Base-by-base conservation (phyloP, 176 grass and related monocot species). In the Microstegium vimineum region DNA sequence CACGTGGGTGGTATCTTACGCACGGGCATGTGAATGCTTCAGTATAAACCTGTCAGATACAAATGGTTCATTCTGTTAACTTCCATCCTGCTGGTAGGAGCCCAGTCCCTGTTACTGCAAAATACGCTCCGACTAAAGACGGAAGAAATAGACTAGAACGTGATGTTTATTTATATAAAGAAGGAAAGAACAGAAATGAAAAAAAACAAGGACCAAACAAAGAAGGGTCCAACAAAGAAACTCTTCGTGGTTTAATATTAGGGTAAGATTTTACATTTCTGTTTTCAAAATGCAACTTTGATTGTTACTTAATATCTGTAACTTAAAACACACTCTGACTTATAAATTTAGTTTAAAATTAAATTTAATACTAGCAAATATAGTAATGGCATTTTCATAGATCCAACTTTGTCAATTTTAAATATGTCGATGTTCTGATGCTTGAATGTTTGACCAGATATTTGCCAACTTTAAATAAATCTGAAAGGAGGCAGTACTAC, bases 21-120 rank as follows among this genome's bases (percentile, higher is more conserved):
- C 94, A 94, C 0, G 92, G 88, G 54, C 94, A 97, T 69, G 94
- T 92, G 74, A 91, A 97, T 23, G 88, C 94, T 79, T 97, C 94
- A 40, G 92, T 88, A 42, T 97, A 97, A 84, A 94, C 86, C 92
- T 97, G 83, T 31, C 0, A 95, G 31, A 92, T 25, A 84, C 18
- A 56, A 35, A 67, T 23, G 20, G 16, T 11, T 0, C 61, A 47
- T 65, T 11, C 0, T 78, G 67, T 83, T 57, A 88, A 10, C 1
- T 73, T 15, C 13, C 80, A 66, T 31, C 52, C 15, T 54, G 3
- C 11, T 78, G 20, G 42, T 42, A 72, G 8, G 17, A 35, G 18
- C 0, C 8, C 23, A 70, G 12, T 25, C 38, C 17, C n/a, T 69
- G 47, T 4, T 69, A 65, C 69, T 36, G 10, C n/a, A 62, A 69